Evolutionary conservation across 805 yeast species (phyloP).

Genomic region (Cyberlindnera petersonii): DNA sequence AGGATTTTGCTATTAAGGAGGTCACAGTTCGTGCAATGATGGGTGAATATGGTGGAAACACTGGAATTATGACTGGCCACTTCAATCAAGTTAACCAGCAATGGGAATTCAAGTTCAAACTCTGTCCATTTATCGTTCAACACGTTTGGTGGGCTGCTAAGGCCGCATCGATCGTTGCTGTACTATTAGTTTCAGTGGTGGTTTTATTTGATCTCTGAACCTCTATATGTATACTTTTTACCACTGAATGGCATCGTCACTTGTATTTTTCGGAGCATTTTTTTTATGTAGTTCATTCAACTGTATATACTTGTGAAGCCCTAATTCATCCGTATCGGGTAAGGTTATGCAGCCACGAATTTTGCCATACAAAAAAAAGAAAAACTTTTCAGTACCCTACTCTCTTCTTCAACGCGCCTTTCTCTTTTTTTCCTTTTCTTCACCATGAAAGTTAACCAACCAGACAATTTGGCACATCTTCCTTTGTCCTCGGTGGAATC

Average conservation of each 20-base stretch:
- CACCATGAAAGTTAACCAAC: constrained; percentile 30
- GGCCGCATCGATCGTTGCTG: constrained; percentile 41
- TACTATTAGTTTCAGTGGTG: constrained; percentile 34
- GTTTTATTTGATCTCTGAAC: constrained; percentile 18
- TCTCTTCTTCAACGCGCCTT: background rate
- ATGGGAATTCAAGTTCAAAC: constrained; percentile 67
- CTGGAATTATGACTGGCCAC: constrained; percentile 79
- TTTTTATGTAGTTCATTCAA: too few species aligned
- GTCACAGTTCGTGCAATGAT: constrained; percentile 88
- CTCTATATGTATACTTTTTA: too few species aligned
- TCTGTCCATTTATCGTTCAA: constrained; percentile 82
- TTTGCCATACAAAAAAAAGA: background rate
- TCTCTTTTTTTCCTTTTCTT: constrained; percentile 11
- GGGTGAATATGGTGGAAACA: constrained; percentile 93
- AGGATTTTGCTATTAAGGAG: constrained; percentile 53
- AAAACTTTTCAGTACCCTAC: constrained; percentile 2
- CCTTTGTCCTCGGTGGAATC: constrained; percentile 18
- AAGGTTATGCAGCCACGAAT: constrained; percentile 1
- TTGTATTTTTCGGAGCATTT: too few species aligned
- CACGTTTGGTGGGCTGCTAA: constrained; percentile 96
- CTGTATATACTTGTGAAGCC: background rate
- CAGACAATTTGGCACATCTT: constrained; percentile 20
- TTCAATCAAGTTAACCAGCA: constrained; percentile 38
- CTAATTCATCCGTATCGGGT: background rate
- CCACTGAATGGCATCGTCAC: too few species aligned